Base-by-base conservation (phyloP, 2,329 filamentous ascomycete genomes). In the Talaromyces sp. region DNA sequence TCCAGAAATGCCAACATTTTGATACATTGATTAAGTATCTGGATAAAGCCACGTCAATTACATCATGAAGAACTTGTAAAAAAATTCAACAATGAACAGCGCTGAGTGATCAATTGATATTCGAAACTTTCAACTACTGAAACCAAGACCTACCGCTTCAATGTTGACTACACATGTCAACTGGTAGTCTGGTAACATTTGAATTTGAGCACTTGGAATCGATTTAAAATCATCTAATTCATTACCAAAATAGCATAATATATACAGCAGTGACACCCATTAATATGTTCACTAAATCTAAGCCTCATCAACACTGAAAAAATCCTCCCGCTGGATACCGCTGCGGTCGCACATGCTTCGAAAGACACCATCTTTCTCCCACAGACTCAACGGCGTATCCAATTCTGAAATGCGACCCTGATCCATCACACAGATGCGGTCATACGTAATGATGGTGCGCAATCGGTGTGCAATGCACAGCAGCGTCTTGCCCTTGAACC, bases 351-450 rank as follows among this genome's bases (percentile, higher is more conserved):
- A 96, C 92, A 96, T 96, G 38, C 88, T 81, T 65, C 88, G 83
- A 75, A 97, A 97, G 58, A 97, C 92, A 31, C 53, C 51, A 10
- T 83, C 86, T 29, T 70, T 73, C 61, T 87, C 83, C 82, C 89
- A 97, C 62, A 99, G 78, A 50, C 79, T 81, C 48, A 88, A 70
- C 2, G 94, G 94, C 14, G 84, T 83, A 69, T 90, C 94, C 64
- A 97, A 80, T 81, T 97, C 92, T 0, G 90, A 91, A 69, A 99
- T 97, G 17, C 78, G 77, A 0, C 94, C 94, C 51, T 87, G 83
- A 68, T 97, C 93, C 92, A 99, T 96, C 67, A 99, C 94, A 69
- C 92, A 93, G 71, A 99, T 96, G 53, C 93, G 86, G 74, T 99
- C 93, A 74, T 97, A 97, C 29, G 88, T 87, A 63, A 97, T 88